These are phyloP conservation scores for Monosporascus sp. DNA, from an alignment of 2,329 filamentous ascomycete genomes.

Conservation along the genomic window DNA sequence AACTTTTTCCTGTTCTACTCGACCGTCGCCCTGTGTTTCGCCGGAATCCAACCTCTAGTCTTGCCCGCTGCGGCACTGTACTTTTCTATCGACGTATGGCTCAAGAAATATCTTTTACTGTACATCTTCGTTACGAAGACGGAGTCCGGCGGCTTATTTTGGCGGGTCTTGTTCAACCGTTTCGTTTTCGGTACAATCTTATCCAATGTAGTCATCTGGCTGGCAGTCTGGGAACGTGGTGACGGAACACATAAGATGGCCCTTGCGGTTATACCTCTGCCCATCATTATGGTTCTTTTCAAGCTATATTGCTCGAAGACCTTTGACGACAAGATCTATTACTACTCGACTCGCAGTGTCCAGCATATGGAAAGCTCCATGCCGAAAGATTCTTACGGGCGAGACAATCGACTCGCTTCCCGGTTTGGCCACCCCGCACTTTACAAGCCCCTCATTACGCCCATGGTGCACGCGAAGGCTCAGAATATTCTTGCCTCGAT, in stretches of 20 bases:
- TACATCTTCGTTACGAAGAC: slow-evolving; percentile 97
- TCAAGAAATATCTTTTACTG: slow-evolving; percentile 92
- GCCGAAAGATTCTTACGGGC: slow-evolving; percentile 44
- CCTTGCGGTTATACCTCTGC: slow-evolving; percentile 65
- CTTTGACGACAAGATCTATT: slow-evolving; percentile 78
- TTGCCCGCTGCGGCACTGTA: slow-evolving; percentile 84
- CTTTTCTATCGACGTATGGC: slow-evolving; percentile 77
- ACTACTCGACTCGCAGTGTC: slow-evolving; percentile 65
- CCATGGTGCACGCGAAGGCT: slow-evolving; percentile 90
- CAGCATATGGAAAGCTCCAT: slow-evolving; percentile 39
- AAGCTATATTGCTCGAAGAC: slow-evolving; percentile 74
- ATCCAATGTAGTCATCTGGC: slow-evolving; percentile 70
- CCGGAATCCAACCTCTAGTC: slow-evolving; percentile 79
- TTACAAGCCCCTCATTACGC: slow-evolving; percentile 83
- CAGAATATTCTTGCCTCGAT: slow-evolving; percentile 81
- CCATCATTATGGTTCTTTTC: slow-evolving; percentile 74
- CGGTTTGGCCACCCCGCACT: slow-evolving; percentile 88
- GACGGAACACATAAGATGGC: slow-evolving; percentile 57
- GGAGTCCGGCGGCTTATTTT: slow-evolving; percentile 89
- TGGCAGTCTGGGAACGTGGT: slow-evolving; percentile 68
- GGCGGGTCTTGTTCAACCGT: slow-evolving; percentile 90
- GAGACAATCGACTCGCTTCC: slow-evolving; percentile 64
- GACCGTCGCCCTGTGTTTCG: slow-evolving; percentile 82
- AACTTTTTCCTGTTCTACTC: slow-evolving; percentile 96
- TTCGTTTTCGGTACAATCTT: slow-evolving; percentile 77